Conservation (phyloP, 2,329 filamentous ascomycete species). For the Taxawa tesnikishii region DNA sequence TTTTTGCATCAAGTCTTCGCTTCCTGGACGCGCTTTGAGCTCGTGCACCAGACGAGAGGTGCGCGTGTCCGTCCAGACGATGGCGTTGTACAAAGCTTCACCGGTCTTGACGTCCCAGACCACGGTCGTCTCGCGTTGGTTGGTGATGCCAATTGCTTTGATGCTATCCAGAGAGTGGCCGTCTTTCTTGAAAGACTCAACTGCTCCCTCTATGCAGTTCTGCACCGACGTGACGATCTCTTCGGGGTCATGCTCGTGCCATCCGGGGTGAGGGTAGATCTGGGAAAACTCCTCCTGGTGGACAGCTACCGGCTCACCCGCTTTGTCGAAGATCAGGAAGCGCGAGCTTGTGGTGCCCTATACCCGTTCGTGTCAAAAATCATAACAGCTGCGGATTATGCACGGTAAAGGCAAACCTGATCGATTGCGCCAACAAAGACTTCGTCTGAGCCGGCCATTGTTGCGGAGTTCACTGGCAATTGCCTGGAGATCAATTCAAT, state of each 20-base stretch:
- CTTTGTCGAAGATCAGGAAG: conserved; percentile 79
- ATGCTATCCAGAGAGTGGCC: conserved; percentile 59
- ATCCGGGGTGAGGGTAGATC: conserved; percentile 76
- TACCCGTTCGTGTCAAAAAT: too few relatives aligned
- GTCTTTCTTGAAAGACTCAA: conserved; percentile 55
- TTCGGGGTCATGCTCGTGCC: conserved; percentile 79
- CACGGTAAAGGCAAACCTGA: conserved; percentile 30
- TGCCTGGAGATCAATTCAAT: too few relatives aligned
- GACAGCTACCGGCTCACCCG: conserved; percentile 64
- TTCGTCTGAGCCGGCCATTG: conserved; percentile 22
- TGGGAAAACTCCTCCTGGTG: conserved; percentile 84
- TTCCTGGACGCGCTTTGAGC: conserved; percentile 54
- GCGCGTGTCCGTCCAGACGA: conserved; percentile 84
- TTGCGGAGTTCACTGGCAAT: too few relatives aligned
- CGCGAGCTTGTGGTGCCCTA: conserved; percentile 75
- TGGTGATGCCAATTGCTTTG: conserved; percentile 72
- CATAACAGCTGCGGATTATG: background rate
- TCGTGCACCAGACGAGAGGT: conserved; percentile 66
- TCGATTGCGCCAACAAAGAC: conserved; percentile 81
- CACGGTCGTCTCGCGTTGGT: conserved; percentile 79
- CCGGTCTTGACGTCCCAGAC: conserved; percentile 76
- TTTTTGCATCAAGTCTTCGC: conserved; percentile 55
- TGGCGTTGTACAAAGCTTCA: conserved; percentile 68
- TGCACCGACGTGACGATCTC: conserved; percentile 66
- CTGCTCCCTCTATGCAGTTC: conserved; percentile 66